Percentiles rank a stretch among this genome's conserved stretches.
Conservation (phyloP, 2,329 filamentous ascomycete species). For the Hypoxylon sp. region DNA sequence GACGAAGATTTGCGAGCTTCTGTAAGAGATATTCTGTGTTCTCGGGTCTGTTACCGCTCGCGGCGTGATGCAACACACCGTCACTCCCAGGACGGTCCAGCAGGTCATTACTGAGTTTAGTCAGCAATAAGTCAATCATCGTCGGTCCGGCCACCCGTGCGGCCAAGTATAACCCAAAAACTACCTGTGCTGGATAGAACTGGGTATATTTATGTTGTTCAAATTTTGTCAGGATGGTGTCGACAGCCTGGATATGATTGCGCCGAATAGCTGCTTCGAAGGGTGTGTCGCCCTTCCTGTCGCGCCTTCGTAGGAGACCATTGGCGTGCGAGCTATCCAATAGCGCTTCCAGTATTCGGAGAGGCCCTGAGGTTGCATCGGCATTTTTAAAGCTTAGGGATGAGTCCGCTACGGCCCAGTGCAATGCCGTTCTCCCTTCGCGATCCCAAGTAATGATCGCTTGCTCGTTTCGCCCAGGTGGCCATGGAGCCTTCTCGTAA, state of each 20-base stretch:
- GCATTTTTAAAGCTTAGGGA: constrained; percentile 28
- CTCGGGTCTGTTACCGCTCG: constrained; percentile 28
- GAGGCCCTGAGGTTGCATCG: constrained; percentile 23
- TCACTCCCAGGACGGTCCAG: constrained; percentile 6
- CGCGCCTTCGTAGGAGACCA: constrained; percentile 15
- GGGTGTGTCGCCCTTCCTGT: constrained; percentile 31
- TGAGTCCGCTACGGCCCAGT: constrained; percentile 33
- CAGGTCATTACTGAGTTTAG: constrained; percentile 9
- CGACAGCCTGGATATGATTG: constrained; percentile 37
- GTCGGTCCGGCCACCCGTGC: constrained; percentile 19
- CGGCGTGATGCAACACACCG: constrained; percentile 34
- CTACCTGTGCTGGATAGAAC: constrained; percentile 26
- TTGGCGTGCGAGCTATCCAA: constrained; percentile 29
- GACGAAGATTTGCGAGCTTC: constrained; percentile 22
- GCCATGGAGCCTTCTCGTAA: constrained; percentile 22
- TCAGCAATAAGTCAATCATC: constrained; percentile 27
- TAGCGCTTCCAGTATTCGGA: constrained; percentile 32
- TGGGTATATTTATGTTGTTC: constrained; percentile 18
- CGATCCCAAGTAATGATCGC: constrained; percentile 27
- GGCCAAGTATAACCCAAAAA: constrained; percentile 29
- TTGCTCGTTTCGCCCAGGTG: constrained; percentile 17
- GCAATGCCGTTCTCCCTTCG: constrained; percentile 27
- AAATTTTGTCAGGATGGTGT: constrained; percentile 31
- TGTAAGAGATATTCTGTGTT: constrained; percentile 32
- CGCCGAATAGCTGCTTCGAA: constrained; percentile 34